Evolutionary conservation across 371 early-diverging fungal species (phyloP).

Genomic region (Astathelohania contejeani): DNA sequence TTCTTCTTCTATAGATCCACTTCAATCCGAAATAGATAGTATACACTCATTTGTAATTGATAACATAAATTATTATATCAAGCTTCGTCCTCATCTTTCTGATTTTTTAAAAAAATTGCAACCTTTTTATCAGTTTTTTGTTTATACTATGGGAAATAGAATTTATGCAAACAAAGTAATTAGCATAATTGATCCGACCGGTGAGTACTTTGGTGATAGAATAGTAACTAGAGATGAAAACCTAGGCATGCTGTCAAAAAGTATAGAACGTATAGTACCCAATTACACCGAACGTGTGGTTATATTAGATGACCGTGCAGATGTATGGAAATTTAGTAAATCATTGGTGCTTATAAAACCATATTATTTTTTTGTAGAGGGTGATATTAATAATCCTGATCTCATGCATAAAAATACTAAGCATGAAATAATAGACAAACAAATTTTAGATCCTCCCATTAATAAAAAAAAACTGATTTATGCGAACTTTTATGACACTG

Average conservation of each 20-base stretch:
- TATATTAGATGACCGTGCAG: constrained; percentile 84
- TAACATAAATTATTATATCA: constrained; percentile 26
- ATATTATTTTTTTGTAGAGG: constrained; percentile 33
- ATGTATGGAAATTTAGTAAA: constrained; percentile 65
- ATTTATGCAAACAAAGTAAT: constrained; percentile 76
- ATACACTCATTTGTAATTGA: not conserved
- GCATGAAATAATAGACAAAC: not conserved
- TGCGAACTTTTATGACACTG: too few species aligned
- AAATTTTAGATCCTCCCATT: too few species aligned
- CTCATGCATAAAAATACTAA: constrained; percentile 7
- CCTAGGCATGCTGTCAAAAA: constrained; percentile 63
- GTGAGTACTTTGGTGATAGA: constrained; percentile 64
- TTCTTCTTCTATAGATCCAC: not conserved
- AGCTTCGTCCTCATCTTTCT: constrained; percentile 57
- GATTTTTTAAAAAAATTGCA: constrained; percentile 61
- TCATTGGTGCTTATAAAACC: constrained; percentile 44
- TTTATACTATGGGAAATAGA: constrained; percentile 94
- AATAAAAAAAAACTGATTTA: too few species aligned
- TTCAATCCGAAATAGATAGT: not conserved
- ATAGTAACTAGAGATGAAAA: constrained; percentile 86
- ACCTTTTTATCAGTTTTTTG: constrained; percentile 66
- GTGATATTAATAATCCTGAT: constrained; percentile 46
- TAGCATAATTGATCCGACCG: constrained; percentile 66
- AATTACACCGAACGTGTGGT: constrained; percentile 86
- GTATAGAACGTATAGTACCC: constrained; percentile 72